Evolutionary conservation across 2,329 filamentous ascomycete genomes (phyloP).

Genomic region (Aspergillus caelatus): DNA sequence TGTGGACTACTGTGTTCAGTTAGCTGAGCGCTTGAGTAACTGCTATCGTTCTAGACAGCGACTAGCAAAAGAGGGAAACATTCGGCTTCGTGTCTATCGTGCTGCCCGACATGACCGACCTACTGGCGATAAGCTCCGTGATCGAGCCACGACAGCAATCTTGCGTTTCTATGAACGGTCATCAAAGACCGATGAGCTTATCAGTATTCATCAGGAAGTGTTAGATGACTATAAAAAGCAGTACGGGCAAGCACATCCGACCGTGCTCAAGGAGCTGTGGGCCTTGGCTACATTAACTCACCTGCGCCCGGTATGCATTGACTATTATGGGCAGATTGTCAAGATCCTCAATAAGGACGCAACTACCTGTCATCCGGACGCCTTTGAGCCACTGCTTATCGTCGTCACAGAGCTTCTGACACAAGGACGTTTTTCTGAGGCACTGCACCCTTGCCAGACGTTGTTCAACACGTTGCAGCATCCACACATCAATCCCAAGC

Average conservation of each 20-base stretch:
- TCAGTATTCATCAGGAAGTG: conserved; percentile 43
- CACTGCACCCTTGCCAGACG: conserved; percentile 36
- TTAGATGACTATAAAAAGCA: conserved; percentile 41
- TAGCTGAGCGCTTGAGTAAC: conserved; percentile 51
- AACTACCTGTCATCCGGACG: conserved; percentile 37
- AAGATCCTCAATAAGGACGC: conserved; percentile 42
- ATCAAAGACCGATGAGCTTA: conserved; percentile 38
- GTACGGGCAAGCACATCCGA: conserved; percentile 37
- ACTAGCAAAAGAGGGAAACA: conserved; percentile 39
- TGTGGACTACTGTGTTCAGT: conserved; percentile 49
- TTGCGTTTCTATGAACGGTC: conserved; percentile 34
- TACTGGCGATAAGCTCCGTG: conserved; percentile 34
- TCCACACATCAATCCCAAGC: conserved; percentile 35
- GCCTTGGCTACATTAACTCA: conserved; percentile 40
- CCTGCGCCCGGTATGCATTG: conserved; percentile 39
- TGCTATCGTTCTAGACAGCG: conserved; percentile 48
- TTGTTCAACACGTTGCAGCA: conserved; percentile 42
- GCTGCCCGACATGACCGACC: conserved; percentile 32
- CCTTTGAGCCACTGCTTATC: conserved; percentile 41
- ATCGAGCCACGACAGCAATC: conserved; percentile 32
- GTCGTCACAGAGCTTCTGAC: conserved; percentile 44
- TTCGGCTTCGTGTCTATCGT: conserved; percentile 40
- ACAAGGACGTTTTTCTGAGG: conserved; percentile 42
- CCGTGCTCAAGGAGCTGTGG: conserved; percentile 42
- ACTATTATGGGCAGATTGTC: conserved; percentile 45